Percentiles rank a stretch among this genome's conserved stretches.
These are phyloP conservation scores for Phalaenopsis equestris DNA, from an alignment of 106 monocot species.

Conservation along the genomic window DNA sequence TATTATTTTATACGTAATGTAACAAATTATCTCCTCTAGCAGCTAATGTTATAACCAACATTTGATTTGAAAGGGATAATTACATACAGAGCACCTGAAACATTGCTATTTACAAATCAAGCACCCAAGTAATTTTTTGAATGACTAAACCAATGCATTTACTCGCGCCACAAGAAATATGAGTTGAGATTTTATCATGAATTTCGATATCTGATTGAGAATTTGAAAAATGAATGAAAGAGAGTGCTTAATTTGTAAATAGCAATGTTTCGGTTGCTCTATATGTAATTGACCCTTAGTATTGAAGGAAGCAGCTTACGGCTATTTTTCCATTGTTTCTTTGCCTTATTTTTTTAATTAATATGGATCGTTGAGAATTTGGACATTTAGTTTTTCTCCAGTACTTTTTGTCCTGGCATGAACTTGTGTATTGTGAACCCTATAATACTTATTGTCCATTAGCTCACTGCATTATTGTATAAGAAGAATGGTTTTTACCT, in stretches of 20 bases:
- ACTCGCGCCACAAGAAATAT: too few relatives aligned
- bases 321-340: neutral
- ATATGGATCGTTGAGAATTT: neutral
- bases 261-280: too few relatives aligned
- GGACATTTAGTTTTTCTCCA: neutral
- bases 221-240: too few relatives aligned
- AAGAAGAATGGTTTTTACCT: neutral
- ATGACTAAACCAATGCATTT: too few relatives aligned
- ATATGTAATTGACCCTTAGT: too few relatives aligned
- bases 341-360: slow-evolving; percentile 1
- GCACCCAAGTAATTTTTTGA: too few relatives aligned
- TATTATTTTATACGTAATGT: neutral
- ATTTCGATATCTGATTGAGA: too few relatives aligned
- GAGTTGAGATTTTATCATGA: too few relatives aligned
- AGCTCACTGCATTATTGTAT: neutral
- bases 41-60: neutral
- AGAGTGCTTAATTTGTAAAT: too few relatives aligned
- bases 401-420: neutral
- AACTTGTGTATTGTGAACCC: neutral
- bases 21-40: neutral
- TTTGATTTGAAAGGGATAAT: neutral
- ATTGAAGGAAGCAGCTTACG: neutral
- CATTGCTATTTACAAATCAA: too few relatives aligned
- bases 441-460: neutral
- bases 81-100: too few relatives aligned